Percentiles rank a stretch among this genome's conserved stretches.
phyloP scores from a whole-genome alignment of 257 asterid species.

The Rubia yunnanensis region DNA sequence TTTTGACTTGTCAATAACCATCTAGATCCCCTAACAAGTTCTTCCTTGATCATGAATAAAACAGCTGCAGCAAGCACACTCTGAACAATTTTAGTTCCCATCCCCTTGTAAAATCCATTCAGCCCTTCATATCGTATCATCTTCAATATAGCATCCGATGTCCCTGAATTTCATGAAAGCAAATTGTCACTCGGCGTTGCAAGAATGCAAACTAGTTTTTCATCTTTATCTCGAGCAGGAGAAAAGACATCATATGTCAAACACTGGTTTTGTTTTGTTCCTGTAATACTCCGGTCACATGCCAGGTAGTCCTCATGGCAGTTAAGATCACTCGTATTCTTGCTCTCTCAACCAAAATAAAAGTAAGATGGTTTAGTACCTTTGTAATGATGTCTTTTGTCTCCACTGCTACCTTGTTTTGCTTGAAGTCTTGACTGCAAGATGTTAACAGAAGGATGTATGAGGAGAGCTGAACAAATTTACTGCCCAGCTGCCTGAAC shows the following conservation, averaged over 20 bases:
- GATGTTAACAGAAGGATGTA: slow-evolving; percentile 8
- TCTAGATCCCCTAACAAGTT: slow-evolving; percentile 73
- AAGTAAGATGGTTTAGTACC: slow-evolving; percentile 32
- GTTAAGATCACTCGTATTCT: neutral
- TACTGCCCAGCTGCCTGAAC: too few species aligned
- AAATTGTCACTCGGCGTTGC: neutral
- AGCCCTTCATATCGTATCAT: slow-evolving; percentile 80
- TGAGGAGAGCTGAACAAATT: neutral
- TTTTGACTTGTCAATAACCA: slow-evolving; percentile 54
- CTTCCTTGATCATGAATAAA: slow-evolving; percentile 95
- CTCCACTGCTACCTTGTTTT: slow-evolving; percentile 53
- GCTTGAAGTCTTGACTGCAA: slow-evolving; percentile 97
- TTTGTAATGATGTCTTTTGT: slow-evolving; percentile 69
- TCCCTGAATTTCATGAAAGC: slow-evolving; percentile 40
- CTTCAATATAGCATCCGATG: slow-evolving; percentile 76
- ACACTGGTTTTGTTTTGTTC: too few species aligned
- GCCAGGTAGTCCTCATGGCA: neutral
- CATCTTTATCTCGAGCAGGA: neutral
- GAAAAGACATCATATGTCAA: neutral
- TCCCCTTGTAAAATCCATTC: slow-evolving; percentile 77
- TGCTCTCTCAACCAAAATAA: neutral
- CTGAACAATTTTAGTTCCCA: slow-evolving; percentile 90
- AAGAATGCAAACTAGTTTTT: too few species aligned
- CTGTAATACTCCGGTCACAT: too few species aligned
- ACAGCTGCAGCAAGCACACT: slow-evolving; percentile 97